Percentiles rank a stretch among this genome's conserved stretches.
Evolutionary conservation across 306 rosid genomes (phyloP).

Genomic region (Albizia julibrissin): DNA sequence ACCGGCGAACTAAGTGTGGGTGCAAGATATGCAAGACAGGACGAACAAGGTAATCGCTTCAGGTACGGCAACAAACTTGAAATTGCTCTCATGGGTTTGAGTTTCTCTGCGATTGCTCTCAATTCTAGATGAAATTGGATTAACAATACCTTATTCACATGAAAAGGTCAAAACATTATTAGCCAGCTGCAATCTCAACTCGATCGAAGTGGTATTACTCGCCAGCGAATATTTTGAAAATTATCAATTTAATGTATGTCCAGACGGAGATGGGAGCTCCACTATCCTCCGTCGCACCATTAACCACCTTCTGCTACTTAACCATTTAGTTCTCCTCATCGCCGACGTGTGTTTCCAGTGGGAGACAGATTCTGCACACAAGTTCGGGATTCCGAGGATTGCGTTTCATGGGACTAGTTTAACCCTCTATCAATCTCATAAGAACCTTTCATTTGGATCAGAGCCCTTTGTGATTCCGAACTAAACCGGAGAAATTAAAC

Average conservation of each 20-base stretch:
- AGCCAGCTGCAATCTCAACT: background rate
- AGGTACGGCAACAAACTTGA: conserved; percentile 34
- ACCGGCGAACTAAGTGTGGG: conserved; percentile 26
- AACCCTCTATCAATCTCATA: too few species aligned
- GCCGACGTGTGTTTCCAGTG: too few species aligned
- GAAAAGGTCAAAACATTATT: background rate
- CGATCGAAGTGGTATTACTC: background rate
- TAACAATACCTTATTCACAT: background rate
- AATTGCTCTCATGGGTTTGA: conserved; percentile 41
- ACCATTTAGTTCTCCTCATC: too few species aligned
- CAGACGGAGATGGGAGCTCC: background rate
- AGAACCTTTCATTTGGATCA: too few species aligned
- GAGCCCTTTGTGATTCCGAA: too few species aligned
- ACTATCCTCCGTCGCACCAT: too few species aligned
- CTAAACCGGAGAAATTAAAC: too few species aligned
- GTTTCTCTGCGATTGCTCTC: background rate
- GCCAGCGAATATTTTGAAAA: background rate
- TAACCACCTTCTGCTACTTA: too few species aligned
- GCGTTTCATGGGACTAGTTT: too few species aligned
- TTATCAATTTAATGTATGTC: too few species aligned
- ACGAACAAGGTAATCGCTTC: conserved; percentile 35
- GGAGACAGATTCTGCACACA: too few species aligned
- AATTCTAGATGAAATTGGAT: background rate
- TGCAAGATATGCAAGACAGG: conserved; percentile 28
- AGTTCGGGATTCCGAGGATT: too few species aligned